A percentile compares a stretch with the other conserved stretches of the same genome.
Evolutionary conservation across 495 filamentous ascomycete species (phyloP).

Genomic region (Podospora tetraspora): DNA sequence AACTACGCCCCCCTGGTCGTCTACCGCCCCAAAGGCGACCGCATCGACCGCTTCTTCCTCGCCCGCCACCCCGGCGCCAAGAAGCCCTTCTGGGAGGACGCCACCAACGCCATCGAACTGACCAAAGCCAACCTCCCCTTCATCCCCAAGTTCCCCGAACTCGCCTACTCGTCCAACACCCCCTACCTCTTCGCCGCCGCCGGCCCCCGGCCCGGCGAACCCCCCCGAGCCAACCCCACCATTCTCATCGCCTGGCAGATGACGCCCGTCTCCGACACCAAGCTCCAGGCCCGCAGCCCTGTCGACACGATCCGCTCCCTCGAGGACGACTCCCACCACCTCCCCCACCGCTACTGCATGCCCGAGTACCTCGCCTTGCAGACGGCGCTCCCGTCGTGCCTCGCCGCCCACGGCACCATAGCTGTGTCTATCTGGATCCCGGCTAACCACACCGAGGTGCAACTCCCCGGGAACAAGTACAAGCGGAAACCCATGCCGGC

Average conservation of each 20-base stretch:
- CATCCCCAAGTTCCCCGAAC: slow-evolving; percentile 29
- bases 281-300: slow-evolving; percentile 16
- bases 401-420: slow-evolving; percentile 20
- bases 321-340: slow-evolving; percentile 18
- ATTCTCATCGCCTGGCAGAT: slow-evolving; percentile 30
- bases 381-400: slow-evolving; percentile 20
- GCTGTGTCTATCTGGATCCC: slow-evolving; percentile 32
- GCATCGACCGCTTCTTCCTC: slow-evolving; percentile 28
- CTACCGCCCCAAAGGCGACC: slow-evolving; percentile 25
- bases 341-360: slow-evolving; percentile 22
- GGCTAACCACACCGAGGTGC: slow-evolving; percentile 21
- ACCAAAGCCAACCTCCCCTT: slow-evolving; percentile 22
- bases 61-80: slow-evolving; percentile 19
- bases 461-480: slow-evolving; percentile 18
- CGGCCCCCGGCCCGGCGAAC: slow-evolving; percentile 23
- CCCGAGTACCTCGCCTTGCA: slow-evolving; percentile 25
- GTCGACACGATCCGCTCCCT: slow-evolving; percentile 11
- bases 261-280: slow-evolving; percentile 20
- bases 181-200: slow-evolving; percentile 27
- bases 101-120: slow-evolving; percentile 24
- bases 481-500: slow-evolving; percentile 7
- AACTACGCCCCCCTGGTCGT: slow-evolving; percentile 24
- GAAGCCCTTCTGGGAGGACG: slow-evolving; percentile 25
- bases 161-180: slow-evolving; percentile 23
- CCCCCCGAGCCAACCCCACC: slow-evolving; percentile 13